A percentile compares a stretch with the other conserved stretches of the same genome.
These are phyloP conservation scores for Pseudogymnoascus sp. DNA, from an alignment of 2,329 filamentous ascomycete genomes.

Conservation along the genomic window DNA sequence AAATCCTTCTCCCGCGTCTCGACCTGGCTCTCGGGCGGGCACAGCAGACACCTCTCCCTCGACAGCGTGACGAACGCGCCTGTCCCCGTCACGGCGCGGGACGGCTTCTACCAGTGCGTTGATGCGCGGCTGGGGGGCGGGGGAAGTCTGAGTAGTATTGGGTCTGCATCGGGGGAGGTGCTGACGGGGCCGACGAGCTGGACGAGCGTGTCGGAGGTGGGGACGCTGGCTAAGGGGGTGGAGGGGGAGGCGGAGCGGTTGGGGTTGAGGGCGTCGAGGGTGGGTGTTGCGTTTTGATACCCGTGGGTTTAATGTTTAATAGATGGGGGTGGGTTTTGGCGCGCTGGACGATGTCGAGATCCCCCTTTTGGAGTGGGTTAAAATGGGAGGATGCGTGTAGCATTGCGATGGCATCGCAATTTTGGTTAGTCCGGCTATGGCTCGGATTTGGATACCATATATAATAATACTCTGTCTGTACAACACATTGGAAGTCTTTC, in stretches of 20 bases:
- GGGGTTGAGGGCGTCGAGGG: slow-evolving; percentile 26
- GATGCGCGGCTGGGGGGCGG: slow-evolving; percentile 18
- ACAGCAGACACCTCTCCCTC: slow-evolving; percentile 34
- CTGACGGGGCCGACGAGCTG: slow-evolving; percentile 40
- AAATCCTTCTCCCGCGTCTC: slow-evolving; percentile 58
- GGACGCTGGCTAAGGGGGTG: slow-evolving; percentile 21
- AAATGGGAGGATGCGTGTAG: background rate
- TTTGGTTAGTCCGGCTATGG: background rate
- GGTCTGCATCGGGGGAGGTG: slow-evolving; percentile 31
- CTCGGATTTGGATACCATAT: background rate
- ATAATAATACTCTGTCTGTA: background rate
- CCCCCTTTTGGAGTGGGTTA: background rate
- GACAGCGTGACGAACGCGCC: slow-evolving; percentile 49
- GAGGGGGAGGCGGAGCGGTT: slow-evolving; percentile 16
- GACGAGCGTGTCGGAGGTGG: slow-evolving; percentile 32
- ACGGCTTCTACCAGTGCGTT: slow-evolving; percentile 53
- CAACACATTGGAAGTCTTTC: background rate
- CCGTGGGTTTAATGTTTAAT: background rate
- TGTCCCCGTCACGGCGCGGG: slow-evolving; percentile 39
- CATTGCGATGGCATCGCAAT: background rate
- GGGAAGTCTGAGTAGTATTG: slow-evolving; percentile 39
- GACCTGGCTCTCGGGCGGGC: slow-evolving; percentile 45
- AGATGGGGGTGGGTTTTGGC: background rate
- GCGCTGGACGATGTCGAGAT: background rate
- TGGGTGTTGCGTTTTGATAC: slow-evolving; percentile 40